These are phyloP conservation scores for Neonectria hederae DNA, from an alignment of 2,329 filamentous ascomycete species.

Conservation along the genomic window DNA sequence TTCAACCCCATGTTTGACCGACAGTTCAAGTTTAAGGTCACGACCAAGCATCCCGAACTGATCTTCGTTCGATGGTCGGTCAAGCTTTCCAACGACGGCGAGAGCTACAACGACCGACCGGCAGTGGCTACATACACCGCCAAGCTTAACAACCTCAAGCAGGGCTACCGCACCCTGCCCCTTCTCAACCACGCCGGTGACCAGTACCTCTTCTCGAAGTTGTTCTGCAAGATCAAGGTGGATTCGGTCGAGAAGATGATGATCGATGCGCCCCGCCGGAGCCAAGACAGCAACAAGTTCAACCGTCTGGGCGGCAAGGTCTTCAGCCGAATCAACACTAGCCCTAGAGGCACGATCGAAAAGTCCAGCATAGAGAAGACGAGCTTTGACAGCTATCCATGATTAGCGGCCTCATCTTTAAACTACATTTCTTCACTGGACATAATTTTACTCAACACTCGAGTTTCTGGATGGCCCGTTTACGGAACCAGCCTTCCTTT, in stretches of 20 bases:
- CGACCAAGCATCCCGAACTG: slow-evolving; percentile 93
- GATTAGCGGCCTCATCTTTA: slow-evolving; percentile 23
- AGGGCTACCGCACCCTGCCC: slow-evolving; percentile 92
- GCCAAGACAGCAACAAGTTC: slow-evolving; percentile 59
- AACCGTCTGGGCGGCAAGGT: slow-evolving; percentile 67
- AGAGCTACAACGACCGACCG: slow-evolving; percentile 67
- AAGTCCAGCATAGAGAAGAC: slow-evolving; percentile 60
- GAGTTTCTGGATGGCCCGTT: neutral
- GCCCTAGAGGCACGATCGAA: slow-evolving; percentile 62
- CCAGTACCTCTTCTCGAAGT: slow-evolving; percentile 91
- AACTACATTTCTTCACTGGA: slow-evolving; percentile 37
- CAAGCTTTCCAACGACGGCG: slow-evolving; percentile 83
- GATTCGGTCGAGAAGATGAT: slow-evolving; percentile 66
- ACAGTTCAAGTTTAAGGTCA: slow-evolving; percentile 80
- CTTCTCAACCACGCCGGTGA: slow-evolving; percentile 89
- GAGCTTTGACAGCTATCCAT: slow-evolving; percentile 54
- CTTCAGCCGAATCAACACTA: slow-evolving; percentile 64
- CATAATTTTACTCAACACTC: slow-evolving; percentile 30
- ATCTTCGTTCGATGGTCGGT: slow-evolving; percentile 95
- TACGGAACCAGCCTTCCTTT: neutral
- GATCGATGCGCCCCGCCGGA: slow-evolving; percentile 57
- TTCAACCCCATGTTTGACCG: slow-evolving; percentile 92
- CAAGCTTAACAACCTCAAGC: slow-evolving; percentile 87
- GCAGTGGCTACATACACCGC: slow-evolving; percentile 90
- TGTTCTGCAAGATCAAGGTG: slow-evolving; percentile 88